Conservation (phyloP, 192 early-diverging fungal species). For the Diversispora eburnea region DNA sequence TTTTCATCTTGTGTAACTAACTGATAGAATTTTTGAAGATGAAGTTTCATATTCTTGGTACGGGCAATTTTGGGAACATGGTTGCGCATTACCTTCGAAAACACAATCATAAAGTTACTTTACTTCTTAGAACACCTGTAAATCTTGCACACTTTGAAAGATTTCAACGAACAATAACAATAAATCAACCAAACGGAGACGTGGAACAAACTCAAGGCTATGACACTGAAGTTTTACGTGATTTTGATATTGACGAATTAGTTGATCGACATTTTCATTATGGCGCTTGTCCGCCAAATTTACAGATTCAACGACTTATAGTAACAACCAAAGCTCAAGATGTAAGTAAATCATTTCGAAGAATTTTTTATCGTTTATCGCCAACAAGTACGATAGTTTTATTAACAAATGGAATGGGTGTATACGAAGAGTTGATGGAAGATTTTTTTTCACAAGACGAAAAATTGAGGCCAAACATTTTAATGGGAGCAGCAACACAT, state of each 20-base stretch:
- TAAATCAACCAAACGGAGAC: not conserved
- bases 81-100: slow-evolving; percentile 55
- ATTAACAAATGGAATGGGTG: slow-evolving; percentile 11
- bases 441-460: not conserved
- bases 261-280: not conserved
- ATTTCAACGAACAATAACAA: not conserved
- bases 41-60: slow-evolving; percentile 62
- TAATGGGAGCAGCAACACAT: slow-evolving; percentile 3
- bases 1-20: not conserved
- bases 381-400: slow-evolving; percentile 17
- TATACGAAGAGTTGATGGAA: slow-evolving; percentile 19
- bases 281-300: not conserved
- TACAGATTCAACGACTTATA: not conserved
- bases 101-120: slow-evolving; percentile 45
- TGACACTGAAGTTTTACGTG: not conserved
- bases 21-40: not conserved
- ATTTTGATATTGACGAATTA: not conserved
- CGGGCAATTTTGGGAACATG: slow-evolving; percentile 67
- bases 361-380: slow-evolving; percentile 8
- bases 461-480: slow-evolving; percentile 8
- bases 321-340: slow-evolving; percentile 1
- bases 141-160: not conserved
- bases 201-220: slow-evolving; percentile 8
- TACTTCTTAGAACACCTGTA: slow-evolving; percentile 45
- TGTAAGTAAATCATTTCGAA: slow-evolving; percentile 5